phyloP scores from a whole-genome alignment of 331 rosid genomes.

The Rosa hybrid region DNA sequence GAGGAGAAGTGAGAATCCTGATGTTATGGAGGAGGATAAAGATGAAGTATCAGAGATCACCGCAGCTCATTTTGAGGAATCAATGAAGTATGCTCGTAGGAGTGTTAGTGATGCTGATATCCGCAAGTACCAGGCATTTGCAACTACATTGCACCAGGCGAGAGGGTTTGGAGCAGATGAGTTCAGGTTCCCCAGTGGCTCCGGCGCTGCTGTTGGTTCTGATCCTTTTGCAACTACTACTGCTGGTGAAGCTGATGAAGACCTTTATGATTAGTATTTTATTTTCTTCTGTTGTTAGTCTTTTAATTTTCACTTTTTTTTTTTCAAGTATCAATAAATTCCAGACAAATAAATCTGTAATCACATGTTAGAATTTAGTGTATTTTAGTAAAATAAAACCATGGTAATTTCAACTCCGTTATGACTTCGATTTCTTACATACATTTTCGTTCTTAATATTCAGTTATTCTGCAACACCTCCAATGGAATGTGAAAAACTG shows the following conservation, averaged over 20 bases:
- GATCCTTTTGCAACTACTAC: neutral
- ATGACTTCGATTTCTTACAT: neutral
- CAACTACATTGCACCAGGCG: neutral
- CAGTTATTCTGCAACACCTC: neutral
- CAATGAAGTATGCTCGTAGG: slow-evolving; percentile 16
- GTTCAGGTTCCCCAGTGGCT: neutral
- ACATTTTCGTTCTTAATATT: neutral
- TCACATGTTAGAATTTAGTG: neutral
- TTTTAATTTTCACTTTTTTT: neutral
- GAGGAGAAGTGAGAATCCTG: neutral
- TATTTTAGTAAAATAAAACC: no score
- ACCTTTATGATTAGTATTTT: neutral
- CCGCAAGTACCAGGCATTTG: slow-evolving; percentile 6
- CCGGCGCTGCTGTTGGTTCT: neutral
- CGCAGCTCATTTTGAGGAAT: slow-evolving; percentile 15
- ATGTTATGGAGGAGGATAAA: neutral
- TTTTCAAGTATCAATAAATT: neutral
- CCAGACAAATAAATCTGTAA: neutral
- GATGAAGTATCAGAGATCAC: slow-evolving; percentile 2
- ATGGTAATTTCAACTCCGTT: neutral
- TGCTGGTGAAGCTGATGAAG: neutral
- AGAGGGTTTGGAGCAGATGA: neutral
- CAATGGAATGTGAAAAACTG: no score
- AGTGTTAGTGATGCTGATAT: slow-evolving; percentile 9
- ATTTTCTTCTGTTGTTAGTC: neutral